Evolutionary conservation across 192 early-diverging fungal species (phyloP).

Genomic region (Bifiguratus adelaidae): DNA sequence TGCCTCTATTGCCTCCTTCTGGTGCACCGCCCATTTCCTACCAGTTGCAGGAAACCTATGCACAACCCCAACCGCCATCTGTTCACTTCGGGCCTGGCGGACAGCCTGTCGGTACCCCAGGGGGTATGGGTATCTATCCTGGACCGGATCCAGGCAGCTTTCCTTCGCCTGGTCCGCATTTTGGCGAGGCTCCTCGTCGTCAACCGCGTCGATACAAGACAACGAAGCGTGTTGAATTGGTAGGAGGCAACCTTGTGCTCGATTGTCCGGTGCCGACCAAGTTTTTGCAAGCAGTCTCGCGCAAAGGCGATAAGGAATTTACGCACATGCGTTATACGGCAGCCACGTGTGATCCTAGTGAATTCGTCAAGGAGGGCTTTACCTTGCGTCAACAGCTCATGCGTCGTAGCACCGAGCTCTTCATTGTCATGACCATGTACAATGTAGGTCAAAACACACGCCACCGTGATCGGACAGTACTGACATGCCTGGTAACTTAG

Average conservation of each 20-base stretch:
- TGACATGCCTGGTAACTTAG: background rate
- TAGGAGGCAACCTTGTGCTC: conserved; percentile 59
- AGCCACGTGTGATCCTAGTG: conserved; percentile 76
- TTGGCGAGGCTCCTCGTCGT: conserved; percentile 26
- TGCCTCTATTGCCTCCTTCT: background rate
- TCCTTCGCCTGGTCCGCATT: conserved; percentile 17
- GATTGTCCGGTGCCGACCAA: conserved; percentile 59
- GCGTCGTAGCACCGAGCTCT: conserved; percentile 60
- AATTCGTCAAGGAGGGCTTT: conserved; percentile 67
- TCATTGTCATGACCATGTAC: conserved; percentile 81
- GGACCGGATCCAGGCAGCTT: background rate
- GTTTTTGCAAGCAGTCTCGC: conserved; percentile 36
- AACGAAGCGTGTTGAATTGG: conserved; percentile 47
- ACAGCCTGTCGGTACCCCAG: background rate
- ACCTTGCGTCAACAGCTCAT: conserved; percentile 66
- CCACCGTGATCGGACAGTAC: background rate
- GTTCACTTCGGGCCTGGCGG: background rate
- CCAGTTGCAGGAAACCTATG: too few species aligned
- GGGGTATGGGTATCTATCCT: background rate
- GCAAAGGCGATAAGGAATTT: conserved; percentile 64
- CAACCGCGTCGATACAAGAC: conserved; percentile 40
- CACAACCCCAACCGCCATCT: background rate
- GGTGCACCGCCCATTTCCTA: too few species aligned
- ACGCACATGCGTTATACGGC: conserved; percentile 94
- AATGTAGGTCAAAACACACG: conserved; percentile 31